phyloP scores from a whole-genome alignment of 2,329 filamentous ascomycete genomes.

The Dendrostoma leiphaemia region DNA sequence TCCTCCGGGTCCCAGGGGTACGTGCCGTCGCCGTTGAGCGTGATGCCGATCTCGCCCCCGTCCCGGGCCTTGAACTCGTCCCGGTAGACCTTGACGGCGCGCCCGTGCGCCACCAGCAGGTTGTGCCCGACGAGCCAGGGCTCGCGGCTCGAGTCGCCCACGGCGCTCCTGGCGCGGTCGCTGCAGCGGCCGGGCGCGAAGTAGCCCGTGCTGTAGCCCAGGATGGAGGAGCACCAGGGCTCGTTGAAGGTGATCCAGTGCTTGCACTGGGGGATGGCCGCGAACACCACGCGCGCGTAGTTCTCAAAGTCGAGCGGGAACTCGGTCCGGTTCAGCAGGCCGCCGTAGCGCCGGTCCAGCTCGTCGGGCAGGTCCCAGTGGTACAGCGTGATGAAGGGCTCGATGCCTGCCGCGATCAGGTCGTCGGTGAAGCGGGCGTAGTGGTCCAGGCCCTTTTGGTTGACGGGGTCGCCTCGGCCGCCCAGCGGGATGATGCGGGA shows the following conservation, averaged over 20 bases:
- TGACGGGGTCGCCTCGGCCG: slow-evolving; percentile 77
- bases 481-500: slow-evolving; percentile 83
- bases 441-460: slow-evolving; percentile 73
- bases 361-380: slow-evolving; percentile 86
- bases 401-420: slow-evolving; percentile 72
- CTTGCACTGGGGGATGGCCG: slow-evolving; percentile 73
- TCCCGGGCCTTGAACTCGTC: slow-evolving; percentile 74
- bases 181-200: slow-evolving; percentile 83
- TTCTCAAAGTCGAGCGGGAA: slow-evolving; percentile 78
- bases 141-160: slow-evolving; percentile 74
- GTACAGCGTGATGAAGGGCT: slow-evolving; percentile 78
- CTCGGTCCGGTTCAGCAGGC: slow-evolving; percentile 76
- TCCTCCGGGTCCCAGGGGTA: slow-evolving; percentile 82
- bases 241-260: slow-evolving; percentile 92
- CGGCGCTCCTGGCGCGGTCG: slow-evolving; percentile 66
- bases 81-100: slow-evolving; percentile 78
- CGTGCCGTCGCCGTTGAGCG: slow-evolving; percentile 79
- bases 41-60: slow-evolving; percentile 81
- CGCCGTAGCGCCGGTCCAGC: slow-evolving; percentile 77
- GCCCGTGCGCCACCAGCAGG: slow-evolving; percentile 74
- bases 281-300: slow-evolving; percentile 75
- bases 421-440: slow-evolving; percentile 79
- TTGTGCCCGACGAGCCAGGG: slow-evolving; percentile 83
- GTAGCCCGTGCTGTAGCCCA: slow-evolving; percentile 74
- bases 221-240: slow-evolving; percentile 79